Conservation (phyloP, 176 grass and related monocot genomes). For the Eragrostis nindensis region DNA sequence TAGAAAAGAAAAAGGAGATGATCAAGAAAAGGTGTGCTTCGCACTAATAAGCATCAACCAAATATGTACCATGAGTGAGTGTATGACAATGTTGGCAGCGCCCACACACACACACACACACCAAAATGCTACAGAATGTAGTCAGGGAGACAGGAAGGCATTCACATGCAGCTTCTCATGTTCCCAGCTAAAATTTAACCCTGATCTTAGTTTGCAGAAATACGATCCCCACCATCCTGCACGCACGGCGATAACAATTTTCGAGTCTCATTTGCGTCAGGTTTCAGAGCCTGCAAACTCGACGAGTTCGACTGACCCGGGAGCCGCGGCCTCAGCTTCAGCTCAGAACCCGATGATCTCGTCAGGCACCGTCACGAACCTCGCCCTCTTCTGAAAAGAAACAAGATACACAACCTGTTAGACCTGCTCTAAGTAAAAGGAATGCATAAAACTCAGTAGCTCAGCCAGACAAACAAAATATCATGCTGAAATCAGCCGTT, state of each 20-base stretch:
- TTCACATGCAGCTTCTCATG: constrained; percentile 58
- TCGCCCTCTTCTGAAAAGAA: constrained; percentile 67
- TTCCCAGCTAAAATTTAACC: neutral
- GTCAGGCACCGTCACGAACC: constrained; percentile 72
- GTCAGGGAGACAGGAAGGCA: constrained; percentile 57
- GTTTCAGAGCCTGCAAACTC: too few relatives aligned
- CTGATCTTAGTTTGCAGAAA: neutral
- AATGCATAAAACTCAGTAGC: too few relatives aligned
- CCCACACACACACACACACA: neutral
- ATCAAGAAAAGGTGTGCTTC: neutral
- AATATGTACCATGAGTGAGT: neutral
- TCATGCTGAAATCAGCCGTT: neutral
- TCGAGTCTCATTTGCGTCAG: too few relatives aligned
- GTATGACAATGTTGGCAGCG: neutral
- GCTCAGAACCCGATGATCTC: constrained; percentile 70
- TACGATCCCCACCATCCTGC: neutral
- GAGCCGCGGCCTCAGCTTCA: neutral
- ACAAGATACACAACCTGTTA: neutral
- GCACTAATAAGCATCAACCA: neutral
- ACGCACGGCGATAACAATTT: too few relatives aligned
- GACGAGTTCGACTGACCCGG: neutral
- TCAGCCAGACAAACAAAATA: too few relatives aligned
- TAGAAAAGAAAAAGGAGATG: neutral
- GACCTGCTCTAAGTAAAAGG: neutral
- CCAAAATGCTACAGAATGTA: neutral